Percentiles rank a stretch among this genome's conserved stretches.
Conservation (phyloP, 1,139 yeast species). For the Suhomyces yuchorum region DNA sequence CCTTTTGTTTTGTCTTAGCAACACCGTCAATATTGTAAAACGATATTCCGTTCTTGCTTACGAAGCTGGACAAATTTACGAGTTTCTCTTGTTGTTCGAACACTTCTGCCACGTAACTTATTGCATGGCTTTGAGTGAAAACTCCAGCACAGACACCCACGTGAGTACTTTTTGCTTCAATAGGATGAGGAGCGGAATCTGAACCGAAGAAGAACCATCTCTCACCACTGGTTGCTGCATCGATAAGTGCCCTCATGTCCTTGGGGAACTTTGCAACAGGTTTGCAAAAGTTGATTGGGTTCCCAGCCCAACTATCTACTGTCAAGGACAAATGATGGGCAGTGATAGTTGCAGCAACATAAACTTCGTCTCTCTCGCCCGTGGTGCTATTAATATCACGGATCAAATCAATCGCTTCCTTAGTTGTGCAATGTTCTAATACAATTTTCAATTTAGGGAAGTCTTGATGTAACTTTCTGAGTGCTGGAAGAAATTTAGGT, state of each 20-base stretch:
- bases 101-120: conserved; percentile 83
- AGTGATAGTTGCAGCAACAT: conserved; percentile 89
- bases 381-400: conserved; percentile 63
- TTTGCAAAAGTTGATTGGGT: conserved; percentile 91
- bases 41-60: conserved; percentile 66
- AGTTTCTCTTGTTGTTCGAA: conserved; percentile 70
- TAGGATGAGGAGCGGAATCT: conserved; percentile 96
- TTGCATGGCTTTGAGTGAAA: conserved; percentile 81
- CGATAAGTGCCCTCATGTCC: conserved; percentile 76
- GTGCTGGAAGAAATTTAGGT: conserved; percentile 88
- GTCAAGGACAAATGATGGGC: conserved; percentile 92
- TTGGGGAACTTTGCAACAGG: conserved; percentile 94
- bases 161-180: conserved; percentile 72
- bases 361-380: conserved; percentile 43
- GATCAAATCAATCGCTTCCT: conserved; percentile 80
- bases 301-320: conserved; percentile 96
- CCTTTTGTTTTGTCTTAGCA: conserved; percentile 47
- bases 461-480: conserved; percentile 70
- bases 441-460: conserved; percentile 88
- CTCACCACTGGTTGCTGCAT: conserved; percentile 89
- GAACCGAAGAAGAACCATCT: conserved; percentile 96
- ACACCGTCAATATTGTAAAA: conserved; percentile 59
- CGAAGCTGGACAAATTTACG: conserved; percentile 71
- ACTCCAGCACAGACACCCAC: conserved; percentile 96
- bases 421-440: conserved; percentile 93